phyloP scores from a whole-genome alignment of 257 asterid genomes.

The Vinca minor region DNA sequence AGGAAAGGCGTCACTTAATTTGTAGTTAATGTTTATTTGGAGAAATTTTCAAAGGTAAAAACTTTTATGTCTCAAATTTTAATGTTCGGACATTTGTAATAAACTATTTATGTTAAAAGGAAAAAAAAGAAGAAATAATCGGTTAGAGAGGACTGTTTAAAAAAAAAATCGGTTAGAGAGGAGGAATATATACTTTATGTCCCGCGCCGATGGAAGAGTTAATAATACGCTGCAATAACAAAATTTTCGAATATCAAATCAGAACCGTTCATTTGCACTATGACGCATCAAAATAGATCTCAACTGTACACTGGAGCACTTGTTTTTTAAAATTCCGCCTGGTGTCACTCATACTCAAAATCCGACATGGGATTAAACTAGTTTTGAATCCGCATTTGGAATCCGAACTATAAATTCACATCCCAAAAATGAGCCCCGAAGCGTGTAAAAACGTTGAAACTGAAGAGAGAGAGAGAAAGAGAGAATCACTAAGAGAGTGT shows the following conservation, averaged over 20 bases:
- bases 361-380: conserved; percentile 52
- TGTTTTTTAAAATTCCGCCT: conserved; percentile 34
- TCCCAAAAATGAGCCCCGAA: conserved; percentile 17
- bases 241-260: background rate
- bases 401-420: conserved; percentile 61
- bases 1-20: too few relatives aligned
- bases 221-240: background rate
- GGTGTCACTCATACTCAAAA: conserved; percentile 27
- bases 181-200: background rate
- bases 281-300: conserved; percentile 14
- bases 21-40: too few relatives aligned
- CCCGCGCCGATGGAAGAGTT: background rate
- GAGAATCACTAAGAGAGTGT: conserved; percentile 1
- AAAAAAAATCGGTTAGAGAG: background rate
- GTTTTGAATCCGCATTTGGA: conserved; percentile 69
- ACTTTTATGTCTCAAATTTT: too few relatives aligned
- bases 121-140: background rate
- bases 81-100: too few relatives aligned
- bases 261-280: background rate
- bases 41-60: too few relatives aligned
- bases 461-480: conserved; percentile 15
- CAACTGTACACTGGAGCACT: conserved; percentile 22
- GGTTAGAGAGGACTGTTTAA: too few relatives aligned
- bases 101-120: too few relatives aligned
- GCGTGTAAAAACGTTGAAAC: conserved; percentile 23